Evolutionary conservation across 164 flowering plant species (phyloP).

Genomic region (Aristolochia californica): DNA sequence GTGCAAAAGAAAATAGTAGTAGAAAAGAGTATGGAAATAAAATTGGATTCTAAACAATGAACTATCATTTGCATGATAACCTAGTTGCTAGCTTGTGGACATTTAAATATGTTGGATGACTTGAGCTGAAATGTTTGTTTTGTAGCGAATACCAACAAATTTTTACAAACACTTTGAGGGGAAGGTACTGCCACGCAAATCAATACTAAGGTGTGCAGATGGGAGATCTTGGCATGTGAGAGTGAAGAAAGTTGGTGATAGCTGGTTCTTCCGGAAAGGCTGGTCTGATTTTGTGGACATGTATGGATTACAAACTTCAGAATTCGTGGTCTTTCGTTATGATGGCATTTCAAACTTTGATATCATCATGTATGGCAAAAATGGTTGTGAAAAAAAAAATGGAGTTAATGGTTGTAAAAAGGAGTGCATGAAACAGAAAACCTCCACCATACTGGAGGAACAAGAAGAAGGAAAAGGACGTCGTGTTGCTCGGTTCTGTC

Average conservation of each 20-base stretch:
- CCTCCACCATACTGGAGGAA: too few species aligned
- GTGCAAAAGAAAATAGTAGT: too few species aligned
- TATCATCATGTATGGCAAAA: background rate
- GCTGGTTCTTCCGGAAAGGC: background rate
- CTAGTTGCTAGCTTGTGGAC: background rate
- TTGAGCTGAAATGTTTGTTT: background rate
- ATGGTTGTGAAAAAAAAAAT: background rate
- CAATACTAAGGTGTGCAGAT: background rate
- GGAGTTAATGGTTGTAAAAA: background rate
- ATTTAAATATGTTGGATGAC: background rate
- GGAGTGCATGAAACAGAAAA: too few species aligned
- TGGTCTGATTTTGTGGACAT: background rate
- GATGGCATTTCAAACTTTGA: background rate
- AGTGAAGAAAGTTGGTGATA: background rate
- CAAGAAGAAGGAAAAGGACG: too few species aligned
- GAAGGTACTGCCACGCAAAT: background rate
- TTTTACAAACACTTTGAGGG: background rate
- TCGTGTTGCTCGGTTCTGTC: too few species aligned
- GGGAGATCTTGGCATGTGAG: background rate
- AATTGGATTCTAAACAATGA: too few species aligned
- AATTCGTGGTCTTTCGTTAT: background rate
- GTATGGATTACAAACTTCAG: background rate
- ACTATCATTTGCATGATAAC: background rate
- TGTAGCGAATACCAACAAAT: background rate
- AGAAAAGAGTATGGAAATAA: too few species aligned